Evolutionary conservation across 768 basidiomycete species (phyloP).

Genomic region (Glaciozyma antarctica): DNA sequence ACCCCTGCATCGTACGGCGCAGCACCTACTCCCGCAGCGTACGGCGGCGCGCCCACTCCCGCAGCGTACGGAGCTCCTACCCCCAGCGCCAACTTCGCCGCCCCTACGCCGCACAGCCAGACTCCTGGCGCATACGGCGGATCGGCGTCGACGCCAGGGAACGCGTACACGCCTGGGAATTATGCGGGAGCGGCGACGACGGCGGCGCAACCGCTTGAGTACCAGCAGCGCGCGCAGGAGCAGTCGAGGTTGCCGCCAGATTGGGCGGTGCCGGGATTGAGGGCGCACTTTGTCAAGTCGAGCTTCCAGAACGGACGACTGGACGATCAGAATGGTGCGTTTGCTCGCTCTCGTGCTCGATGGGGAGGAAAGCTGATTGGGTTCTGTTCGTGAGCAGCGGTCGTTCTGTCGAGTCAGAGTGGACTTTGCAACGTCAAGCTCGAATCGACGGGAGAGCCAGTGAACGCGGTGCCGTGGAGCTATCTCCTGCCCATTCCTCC

Average conservation of each 20-base stretch:
- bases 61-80: constrained; percentile 26
- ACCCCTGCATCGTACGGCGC: constrained; percentile 41
- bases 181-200: constrained; percentile 25
- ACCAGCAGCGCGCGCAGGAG: not conserved
- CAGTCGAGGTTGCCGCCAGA: constrained; percentile 9
- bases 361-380: not conserved
- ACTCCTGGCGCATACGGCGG: too few species aligned
- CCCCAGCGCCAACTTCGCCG: not conserved
- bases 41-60: constrained; percentile 40
- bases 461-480: constrained; percentile 1
- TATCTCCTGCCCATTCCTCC: too few species aligned
- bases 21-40: constrained; percentile 43
- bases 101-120: too few species aligned
- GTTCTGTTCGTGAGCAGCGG: not conserved
- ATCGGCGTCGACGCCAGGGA: too few species aligned
- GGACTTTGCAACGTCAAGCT: constrained; percentile 13
- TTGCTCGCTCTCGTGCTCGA: not conserved
- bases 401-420: not conserved
- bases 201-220: constrained; percentile 25
- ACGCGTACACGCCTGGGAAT: constrained; percentile 18
- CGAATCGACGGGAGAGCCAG: constrained; percentile 20
- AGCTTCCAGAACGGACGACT: constrained; percentile 18
- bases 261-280: constrained; percentile 10
- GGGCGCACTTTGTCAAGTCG: constrained; percentile 10
- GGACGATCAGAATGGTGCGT: constrained; percentile 20